Base-by-base conservation (phyloP, 2,329 filamentous ascomycete species). In the Exophiala viscosa region DNA sequence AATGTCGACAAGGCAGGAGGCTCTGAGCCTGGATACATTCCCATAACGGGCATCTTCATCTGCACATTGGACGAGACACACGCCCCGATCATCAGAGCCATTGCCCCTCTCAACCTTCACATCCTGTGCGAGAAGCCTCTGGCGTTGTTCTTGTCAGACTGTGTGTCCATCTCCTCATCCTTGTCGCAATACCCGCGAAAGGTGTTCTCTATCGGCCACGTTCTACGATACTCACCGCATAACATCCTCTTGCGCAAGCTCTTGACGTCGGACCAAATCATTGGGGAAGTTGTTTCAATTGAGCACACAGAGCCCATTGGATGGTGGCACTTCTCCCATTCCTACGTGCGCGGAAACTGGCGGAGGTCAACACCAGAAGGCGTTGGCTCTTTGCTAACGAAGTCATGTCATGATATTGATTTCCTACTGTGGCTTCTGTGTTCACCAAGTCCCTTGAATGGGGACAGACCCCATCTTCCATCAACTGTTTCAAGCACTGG, bases 51-150 rank as follows among this genome's bases (percentile, higher is more conserved):
- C 0, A 78, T 83, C 11, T 85, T 87, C 61, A 78, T 89, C 41
- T 87, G 84, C 68, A 90, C 95, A 2, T 77, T 92, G 8, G 93
- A 99, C 69, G 88, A 95, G 70, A 85, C 88, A 73, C 93, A 99
- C 69, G 84, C 84, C 45, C 85, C 90, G 50, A 89, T 92, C 43
- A 80, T 96, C 17, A 78, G 85, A 39, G 87, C 83, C 1, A 77
- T 96, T 47, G 85, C 87, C 1, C 81, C 81, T 10, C 72, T 75
- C 66, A 80, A 76, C 2, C 73, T 96, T 43, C 90, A 96, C 68
- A 83, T 97, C 59, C 88, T 96, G 77, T 95, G 90, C 68, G 93
- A 99, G 76, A 99, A 99, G 72, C 93, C 93, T 2, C 73, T 99
- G 48, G 89, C 90, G 0, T 90, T 89, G 17, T 86, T 82, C 0